A percentile compares a stretch with the other conserved stretches of the same genome.
These are phyloP conservation scores for Spathaspora passalidarum DNA, from an alignment of 805 yeast species.

Conservation along the genomic window DNA sequence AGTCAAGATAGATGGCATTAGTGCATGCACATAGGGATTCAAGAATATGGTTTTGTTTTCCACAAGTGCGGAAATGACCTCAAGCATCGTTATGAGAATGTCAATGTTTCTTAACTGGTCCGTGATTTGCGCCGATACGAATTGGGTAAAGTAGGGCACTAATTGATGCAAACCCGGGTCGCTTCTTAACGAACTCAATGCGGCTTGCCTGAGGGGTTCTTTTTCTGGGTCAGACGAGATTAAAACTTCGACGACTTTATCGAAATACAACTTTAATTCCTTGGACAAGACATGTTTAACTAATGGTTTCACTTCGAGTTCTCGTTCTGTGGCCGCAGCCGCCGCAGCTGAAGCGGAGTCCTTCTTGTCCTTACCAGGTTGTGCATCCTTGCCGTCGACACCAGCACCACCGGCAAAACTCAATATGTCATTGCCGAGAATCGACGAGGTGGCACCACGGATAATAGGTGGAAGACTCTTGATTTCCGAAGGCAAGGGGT, in stretches of 20 bases:
- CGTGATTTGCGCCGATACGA: constrained; percentile 92
- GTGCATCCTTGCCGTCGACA: constrained; percentile 11
- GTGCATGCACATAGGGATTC: constrained; percentile 93
- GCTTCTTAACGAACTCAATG: constrained; percentile 75
- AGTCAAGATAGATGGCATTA: constrained; percentile 95
- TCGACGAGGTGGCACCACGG: constrained; percentile 73
- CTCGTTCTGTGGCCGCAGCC: constrained; percentile 37
- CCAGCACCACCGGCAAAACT: constrained; percentile 17
- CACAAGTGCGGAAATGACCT: constrained; percentile 79
- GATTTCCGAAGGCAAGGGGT: constrained; percentile 81
- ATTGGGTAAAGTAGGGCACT: constrained; percentile 94
- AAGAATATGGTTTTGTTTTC: constrained; percentile 81
- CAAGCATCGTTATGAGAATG: constrained; percentile 78
- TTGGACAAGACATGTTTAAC: constrained; percentile 94
- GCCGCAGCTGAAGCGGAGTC: constrained; percentile 5
- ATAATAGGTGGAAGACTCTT: constrained; percentile 71
- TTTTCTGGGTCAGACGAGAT: constrained; percentile 53
- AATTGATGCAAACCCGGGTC: constrained; percentile 97
- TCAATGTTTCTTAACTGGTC: constrained; percentile 74
- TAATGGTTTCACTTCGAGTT: constrained; percentile 73
- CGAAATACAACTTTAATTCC: constrained; percentile 90
- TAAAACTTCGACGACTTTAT: constrained; percentile 80
- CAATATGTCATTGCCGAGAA: constrained; percentile 38
- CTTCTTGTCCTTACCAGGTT: constrained; percentile 9
- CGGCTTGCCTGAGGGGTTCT: constrained; percentile 68